Base-by-base conservation (phyloP, 768 basidiomycete genomes). In the Inosperma sp. region DNA sequence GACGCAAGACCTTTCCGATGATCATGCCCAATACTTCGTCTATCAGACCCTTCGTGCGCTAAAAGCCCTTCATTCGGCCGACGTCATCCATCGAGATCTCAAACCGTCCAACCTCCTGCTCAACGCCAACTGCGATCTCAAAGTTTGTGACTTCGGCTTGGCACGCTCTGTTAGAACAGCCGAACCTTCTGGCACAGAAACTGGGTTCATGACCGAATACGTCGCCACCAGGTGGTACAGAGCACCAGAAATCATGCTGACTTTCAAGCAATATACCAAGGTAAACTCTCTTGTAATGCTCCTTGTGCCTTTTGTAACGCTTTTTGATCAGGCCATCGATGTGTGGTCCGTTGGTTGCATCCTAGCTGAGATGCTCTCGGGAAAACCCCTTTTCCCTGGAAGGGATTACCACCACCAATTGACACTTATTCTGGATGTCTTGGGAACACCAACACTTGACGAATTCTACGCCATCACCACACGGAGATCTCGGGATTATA, bases 151-250 rank as follows among this genome's bases (percentile, higher is more conserved):
- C 37, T 39, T 55, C 47, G 53, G 53, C 30, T 42, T 55, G 49
- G 53, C 53, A 26, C 53, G 53, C 46, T 53, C 42, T 8, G 87
- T 90, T 34, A 87, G 80, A 69, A 90, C 88, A 4, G 88, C 88
- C 4, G 87, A 89, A 65, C 86, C 87, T 0, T 86, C 84, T 12
- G 88, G 87, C 19, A 89, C 86, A 6, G 87, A 89, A 59, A 88
- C 79, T 5, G 84, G 84, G 5, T 93, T 93, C 72, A 93, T 94
- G 92, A 95, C 92, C 2, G 90, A 93, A 82, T 95, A 94, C 62
- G 96, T 99, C 42, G 95, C 96, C 2, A 98, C 96, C 21, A 78
- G 96, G 59, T 99, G 96, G 96, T 99, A 98, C 64, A 84, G 96
- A 30, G 96, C 96, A 0, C 96, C 96, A 0, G 96, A 99, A 67